These are phyloP conservation scores for Rhodotorula sp. DNA, from an alignment of 1,284 basidiomycete species.

Conservation along the genomic window DNA sequence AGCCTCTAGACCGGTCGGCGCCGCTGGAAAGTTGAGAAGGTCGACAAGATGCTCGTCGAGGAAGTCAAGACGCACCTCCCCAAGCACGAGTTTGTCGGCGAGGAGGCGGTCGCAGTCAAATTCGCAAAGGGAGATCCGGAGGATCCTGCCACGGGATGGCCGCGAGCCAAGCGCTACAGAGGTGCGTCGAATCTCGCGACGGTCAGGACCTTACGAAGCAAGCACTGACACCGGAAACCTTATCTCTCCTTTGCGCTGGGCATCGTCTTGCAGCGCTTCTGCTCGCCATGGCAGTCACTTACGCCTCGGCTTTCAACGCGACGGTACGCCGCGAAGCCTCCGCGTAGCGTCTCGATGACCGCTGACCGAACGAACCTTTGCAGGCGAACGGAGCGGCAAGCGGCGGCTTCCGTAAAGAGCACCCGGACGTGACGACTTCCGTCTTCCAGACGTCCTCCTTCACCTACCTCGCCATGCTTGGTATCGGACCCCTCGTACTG, in stretches of 20 bases:
- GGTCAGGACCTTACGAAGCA: not conserved
- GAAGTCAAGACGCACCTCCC: conserved; percentile 8
- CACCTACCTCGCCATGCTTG: conserved; percentile 41
- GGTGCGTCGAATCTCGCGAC: not conserved
- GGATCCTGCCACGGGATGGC: conserved; percentile 11
- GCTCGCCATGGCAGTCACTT: conserved; percentile 36
- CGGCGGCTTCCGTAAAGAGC: conserved; percentile 23
- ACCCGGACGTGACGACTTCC: conserved; percentile 8
- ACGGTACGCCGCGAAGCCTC: not conserved
- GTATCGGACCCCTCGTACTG: conserved; percentile 30
- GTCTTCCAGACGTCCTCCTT: conserved; percentile 22
- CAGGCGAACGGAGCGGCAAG: conserved; percentile 38
- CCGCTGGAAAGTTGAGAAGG: not conserved
- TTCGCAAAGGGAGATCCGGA: conserved; percentile 21
- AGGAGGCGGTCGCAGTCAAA: conserved; percentile 5
- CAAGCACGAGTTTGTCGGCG: conserved; percentile 16
- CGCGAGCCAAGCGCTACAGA: conserved; percentile 4
- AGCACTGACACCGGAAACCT: too few species aligned
- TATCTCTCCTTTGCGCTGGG: too few species aligned
- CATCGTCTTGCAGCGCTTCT: conserved; percentile 18
- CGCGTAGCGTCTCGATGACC: not conserved
- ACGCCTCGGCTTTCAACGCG: conserved; percentile 29
- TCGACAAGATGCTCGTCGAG: not conserved
- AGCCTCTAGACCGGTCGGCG: not conserved
- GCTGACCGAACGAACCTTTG: too few species aligned